phyloP scores from a whole-genome alignment of 257 asterid genomes.

The Nicotiana benthamiana region DNA sequence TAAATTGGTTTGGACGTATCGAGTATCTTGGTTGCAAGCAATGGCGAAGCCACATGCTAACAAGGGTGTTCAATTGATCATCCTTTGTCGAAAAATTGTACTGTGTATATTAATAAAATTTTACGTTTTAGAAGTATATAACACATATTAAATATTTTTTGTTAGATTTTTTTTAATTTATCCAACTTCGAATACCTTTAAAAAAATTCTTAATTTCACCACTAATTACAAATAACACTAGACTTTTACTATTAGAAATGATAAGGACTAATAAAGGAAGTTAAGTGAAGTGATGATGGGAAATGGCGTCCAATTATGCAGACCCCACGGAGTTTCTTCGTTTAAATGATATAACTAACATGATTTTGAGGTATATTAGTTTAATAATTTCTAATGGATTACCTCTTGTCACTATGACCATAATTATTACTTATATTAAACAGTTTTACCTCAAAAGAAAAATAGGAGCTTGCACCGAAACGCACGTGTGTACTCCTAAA shows the following conservation, averaged over 20 bases:
- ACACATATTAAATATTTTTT: no score
- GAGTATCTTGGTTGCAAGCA: not conserved
- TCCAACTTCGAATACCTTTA: no score
- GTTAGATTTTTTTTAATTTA: no score
- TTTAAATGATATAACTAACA: not conserved
- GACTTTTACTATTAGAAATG: not conserved
- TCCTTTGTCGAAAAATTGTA: no score
- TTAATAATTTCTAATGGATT: not conserved
- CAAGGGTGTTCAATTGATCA: no score
- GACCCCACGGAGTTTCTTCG: not conserved
- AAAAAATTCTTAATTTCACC: no score
- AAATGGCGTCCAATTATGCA: slow-evolving; percentile 5
- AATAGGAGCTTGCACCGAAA: not conserved
- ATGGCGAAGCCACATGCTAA: no score
- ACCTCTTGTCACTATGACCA: not conserved
- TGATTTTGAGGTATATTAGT: not conserved
- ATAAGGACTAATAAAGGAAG: not conserved
- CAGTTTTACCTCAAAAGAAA: not conserved
- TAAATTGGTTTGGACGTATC: no score
- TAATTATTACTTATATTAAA: not conserved
- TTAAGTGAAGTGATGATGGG: slow-evolving; percentile 3
- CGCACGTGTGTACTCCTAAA: not conserved
- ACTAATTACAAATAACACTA: no score
- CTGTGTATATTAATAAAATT: no score
- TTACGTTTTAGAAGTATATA: no score